Evolutionary conservation across 768 basidiomycete species (phyloP).

Genomic region (Hortiboletus flavorubellus): DNA sequence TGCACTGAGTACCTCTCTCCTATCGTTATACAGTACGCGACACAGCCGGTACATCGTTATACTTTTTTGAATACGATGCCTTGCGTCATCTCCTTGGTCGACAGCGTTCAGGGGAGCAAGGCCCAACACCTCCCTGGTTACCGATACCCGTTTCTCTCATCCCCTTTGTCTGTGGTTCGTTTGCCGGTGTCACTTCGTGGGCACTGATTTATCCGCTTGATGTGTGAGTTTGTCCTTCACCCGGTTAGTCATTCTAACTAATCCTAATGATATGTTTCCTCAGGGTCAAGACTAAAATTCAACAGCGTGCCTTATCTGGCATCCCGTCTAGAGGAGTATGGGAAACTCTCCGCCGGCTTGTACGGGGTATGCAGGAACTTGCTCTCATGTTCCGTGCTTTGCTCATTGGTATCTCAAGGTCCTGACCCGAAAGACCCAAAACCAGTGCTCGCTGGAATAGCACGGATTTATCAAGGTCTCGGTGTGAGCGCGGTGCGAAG

Average conservation of each 20-base stretch:
- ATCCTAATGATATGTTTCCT: slow-evolving; percentile 6
- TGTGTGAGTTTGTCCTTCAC: slow-evolving; percentile 54
- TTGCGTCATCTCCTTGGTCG: slow-evolving; percentile 86
- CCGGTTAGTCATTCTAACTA: not conserved
- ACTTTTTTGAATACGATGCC: slow-evolving; percentile 93
- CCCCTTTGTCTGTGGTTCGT: slow-evolving; percentile 87
- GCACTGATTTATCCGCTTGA: slow-evolving; percentile 92
- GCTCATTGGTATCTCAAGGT: slow-evolving; percentile 40
- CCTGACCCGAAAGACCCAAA: slow-evolving; percentile 78
- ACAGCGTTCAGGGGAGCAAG: slow-evolving; percentile 73
- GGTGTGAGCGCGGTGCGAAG: slow-evolving; percentile 91
- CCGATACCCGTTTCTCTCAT: slow-evolving; percentile 77
- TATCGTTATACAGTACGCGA: slow-evolving; percentile 63
- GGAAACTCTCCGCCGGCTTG: slow-evolving; percentile 73
- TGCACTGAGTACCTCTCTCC: slow-evolving; percentile 5
- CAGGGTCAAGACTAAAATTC: slow-evolving; percentile 93
- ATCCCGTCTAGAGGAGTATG: slow-evolving; percentile 64
- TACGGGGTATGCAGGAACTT: slow-evolving; percentile 57
- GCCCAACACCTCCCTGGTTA: slow-evolving; percentile 77
- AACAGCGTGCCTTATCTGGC: slow-evolving; percentile 85
- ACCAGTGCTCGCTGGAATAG: slow-evolving; percentile 70
- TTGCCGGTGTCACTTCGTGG: slow-evolving; percentile 89
- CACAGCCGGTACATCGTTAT: slow-evolving; percentile 83
- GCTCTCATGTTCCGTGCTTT: not conserved
- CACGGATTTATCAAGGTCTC: slow-evolving; percentile 88